These are phyloP conservation scores for Aspergillus terreus DNA, from an alignment of 2,329 filamentous ascomycete species.

Conservation along the genomic window DNA sequence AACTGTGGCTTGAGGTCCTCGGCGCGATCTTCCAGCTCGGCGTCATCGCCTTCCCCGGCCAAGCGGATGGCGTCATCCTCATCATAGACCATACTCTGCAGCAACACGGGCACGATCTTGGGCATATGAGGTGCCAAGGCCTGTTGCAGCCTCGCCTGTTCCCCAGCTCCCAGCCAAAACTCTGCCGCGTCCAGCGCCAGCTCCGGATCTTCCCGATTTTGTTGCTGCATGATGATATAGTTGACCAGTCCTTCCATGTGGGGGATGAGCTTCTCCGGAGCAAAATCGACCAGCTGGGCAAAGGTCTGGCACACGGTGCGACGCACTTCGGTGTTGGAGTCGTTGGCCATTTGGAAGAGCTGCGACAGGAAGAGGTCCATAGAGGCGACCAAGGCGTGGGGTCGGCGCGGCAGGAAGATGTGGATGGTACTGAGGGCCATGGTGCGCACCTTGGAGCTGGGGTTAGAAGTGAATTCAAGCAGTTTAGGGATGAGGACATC, in stretches of 20 bases:
- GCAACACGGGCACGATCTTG: constrained; percentile 83
- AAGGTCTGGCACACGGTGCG: constrained; percentile 92
- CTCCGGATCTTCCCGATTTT: constrained; percentile 75
- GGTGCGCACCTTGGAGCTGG: constrained; percentile 71
- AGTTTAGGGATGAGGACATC: constrained; percentile 87
- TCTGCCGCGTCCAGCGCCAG: constrained; percentile 92
- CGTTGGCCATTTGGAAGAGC: constrained; percentile 75
- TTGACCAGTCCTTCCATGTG: constrained; percentile 85
- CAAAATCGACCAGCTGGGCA: constrained; percentile 83
- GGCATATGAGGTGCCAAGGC: constrained; percentile 72
- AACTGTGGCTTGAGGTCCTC: constrained; percentile 93
- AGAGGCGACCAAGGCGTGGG: constrained; percentile 73
- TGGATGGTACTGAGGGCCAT: constrained; percentile 83
- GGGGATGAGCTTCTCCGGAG: constrained; percentile 84
- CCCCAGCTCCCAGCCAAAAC: constrained; percentile 93
- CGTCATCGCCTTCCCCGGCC: constrained; percentile 81
- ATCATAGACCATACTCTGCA: constrained; percentile 94
- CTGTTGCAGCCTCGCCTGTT: constrained; percentile 75
- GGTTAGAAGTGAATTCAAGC: constrained; percentile 77
- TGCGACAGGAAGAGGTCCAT: constrained; percentile 78
- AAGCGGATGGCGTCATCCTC: constrained; percentile 87
- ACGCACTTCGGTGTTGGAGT: constrained; percentile 75
- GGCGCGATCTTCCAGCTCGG: constrained; percentile 82
- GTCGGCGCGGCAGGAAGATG: constrained; percentile 81
- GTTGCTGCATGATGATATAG: constrained; percentile 88